These are phyloP conservation scores for Fusarium odoratissimum DNA, from an alignment of 2,329 filamentous ascomycete genomes.

Conservation along the genomic window DNA sequence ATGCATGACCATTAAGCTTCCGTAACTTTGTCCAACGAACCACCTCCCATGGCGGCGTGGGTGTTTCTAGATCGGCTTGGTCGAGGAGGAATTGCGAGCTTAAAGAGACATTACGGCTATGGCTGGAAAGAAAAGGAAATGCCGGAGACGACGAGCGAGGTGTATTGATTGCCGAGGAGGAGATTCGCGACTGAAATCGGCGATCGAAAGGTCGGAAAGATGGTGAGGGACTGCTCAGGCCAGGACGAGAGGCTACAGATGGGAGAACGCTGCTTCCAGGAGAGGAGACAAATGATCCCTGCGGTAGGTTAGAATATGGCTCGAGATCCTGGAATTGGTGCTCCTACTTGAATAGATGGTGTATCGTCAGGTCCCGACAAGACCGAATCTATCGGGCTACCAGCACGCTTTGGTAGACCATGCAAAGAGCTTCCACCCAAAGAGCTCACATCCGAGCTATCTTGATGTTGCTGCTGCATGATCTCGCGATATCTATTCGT, in stretches of 20 bases:
- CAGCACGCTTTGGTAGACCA: conserved; percentile 64
- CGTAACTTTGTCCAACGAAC: conserved; percentile 94
- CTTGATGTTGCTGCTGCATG: conserved; percentile 56
- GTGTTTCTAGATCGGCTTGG: conserved; percentile 73
- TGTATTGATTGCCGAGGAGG: conserved; percentile 64
- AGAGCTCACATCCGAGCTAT: conserved; percentile 65
- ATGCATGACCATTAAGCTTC: conserved; percentile 88
- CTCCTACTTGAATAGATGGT: conserved; percentile 80
- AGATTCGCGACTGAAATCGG: conserved; percentile 89
- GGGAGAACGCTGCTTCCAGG: conserved; percentile 80
- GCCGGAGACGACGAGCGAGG: conserved; percentile 82
- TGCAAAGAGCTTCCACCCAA: conserved; percentile 60
- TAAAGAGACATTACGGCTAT: conserved; percentile 84
- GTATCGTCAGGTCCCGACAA: conserved; percentile 84
- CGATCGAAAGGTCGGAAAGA: conserved; percentile 94
- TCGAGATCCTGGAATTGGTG: background rate
- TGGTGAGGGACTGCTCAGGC: conserved; percentile 77
- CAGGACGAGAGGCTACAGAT: conserved; percentile 73
- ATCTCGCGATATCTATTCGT: conserved; percentile 59
- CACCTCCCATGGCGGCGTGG: conserved; percentile 92
- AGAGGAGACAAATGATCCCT: conserved; percentile 73
- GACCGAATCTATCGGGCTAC: conserved; percentile 76
- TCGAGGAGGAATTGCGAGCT: conserved; percentile 75
- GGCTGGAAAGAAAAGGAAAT: conserved; percentile 77
- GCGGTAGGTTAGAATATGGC: conserved; percentile 44